Percentiles rank a stretch among this genome's conserved stretches.
phyloP scores from a whole-genome alignment of 1,284 basidiomycete genomes.

The Grifola frondosa region DNA sequence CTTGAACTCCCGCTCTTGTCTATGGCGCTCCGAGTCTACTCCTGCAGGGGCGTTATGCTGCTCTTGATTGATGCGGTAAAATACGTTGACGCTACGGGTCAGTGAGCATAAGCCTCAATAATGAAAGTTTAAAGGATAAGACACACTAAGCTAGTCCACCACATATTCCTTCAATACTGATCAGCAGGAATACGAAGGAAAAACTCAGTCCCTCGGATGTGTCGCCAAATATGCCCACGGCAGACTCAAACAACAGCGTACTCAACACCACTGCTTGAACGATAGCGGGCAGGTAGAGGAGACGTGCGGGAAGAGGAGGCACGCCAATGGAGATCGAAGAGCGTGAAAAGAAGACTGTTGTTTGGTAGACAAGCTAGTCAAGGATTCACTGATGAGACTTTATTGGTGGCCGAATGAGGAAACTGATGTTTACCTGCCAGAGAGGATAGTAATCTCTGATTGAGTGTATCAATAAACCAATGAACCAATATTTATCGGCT shows the following conservation, averaged over 20 bases:
- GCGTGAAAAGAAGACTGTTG: slow-evolving; percentile 93
- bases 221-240: slow-evolving; percentile 59
- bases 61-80: slow-evolving; percentile 83
- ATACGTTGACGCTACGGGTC: slow-evolving; percentile 74
- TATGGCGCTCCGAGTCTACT: slow-evolving; percentile 53
- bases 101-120: background rate
- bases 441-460: slow-evolving; percentile 94
- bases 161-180: slow-evolving; percentile 84
- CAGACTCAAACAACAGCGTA: slow-evolving; percentile 64
- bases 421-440: slow-evolving; percentile 66
- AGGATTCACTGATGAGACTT: background rate
- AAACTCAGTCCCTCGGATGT: slow-evolving; percentile 57
- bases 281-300: slow-evolving; percentile 76
- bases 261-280: slow-evolving; percentile 66
- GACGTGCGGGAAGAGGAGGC: slow-evolving; percentile 72
- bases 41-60: slow-evolving; percentile 39
- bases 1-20: slow-evolving; percentile 83
- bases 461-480: slow-evolving; percentile 78
- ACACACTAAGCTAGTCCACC: slow-evolving; percentile 90
- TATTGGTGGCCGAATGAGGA: too few species aligned
- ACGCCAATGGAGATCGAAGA: slow-evolving; percentile 88
- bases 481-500: slow-evolving; percentile 53
- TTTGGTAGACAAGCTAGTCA: slow-evolving; percentile 77
- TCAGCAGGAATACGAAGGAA: slow-evolving; percentile 70
- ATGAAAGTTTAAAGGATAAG: too few species aligned